phyloP scores from a whole-genome alignment of 129 eudicot species.

The Gnaphalium uliginosum region DNA sequence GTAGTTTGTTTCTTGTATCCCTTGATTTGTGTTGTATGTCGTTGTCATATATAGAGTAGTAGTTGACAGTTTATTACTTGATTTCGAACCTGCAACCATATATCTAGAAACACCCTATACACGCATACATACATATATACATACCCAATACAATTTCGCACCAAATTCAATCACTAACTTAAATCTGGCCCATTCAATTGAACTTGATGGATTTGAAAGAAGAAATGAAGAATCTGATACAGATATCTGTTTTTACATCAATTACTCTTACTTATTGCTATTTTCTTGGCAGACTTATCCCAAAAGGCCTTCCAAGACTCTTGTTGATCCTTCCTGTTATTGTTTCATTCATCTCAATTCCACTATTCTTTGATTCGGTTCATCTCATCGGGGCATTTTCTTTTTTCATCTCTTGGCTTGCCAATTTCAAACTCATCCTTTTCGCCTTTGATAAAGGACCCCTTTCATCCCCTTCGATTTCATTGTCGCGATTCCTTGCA shows the following conservation, averaged over 20 bases:
- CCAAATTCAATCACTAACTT: not conserved
- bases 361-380: constrained; percentile 26
- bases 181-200: not conserved
- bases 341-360: constrained; percentile 27
- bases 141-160: not conserved
- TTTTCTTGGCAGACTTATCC: constrained; percentile 16
- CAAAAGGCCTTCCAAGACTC: constrained; percentile 40
- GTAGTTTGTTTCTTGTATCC: no score
- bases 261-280: constrained; percentile 29
- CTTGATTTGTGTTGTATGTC: no score
- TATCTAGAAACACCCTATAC: no score
- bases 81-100: no score
- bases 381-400: constrained; percentile 31
- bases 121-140: not conserved
- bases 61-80: no score
- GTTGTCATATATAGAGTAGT: no score
- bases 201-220: constrained; percentile 34
- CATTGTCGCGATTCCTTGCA: constrained; percentile 25
- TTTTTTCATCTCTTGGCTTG: constrained; percentile 43
- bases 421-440: constrained; percentile 45
- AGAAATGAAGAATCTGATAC: constrained; percentile 35
- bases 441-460: constrained; percentile 40
- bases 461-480: constrained; percentile 26
- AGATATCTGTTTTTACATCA: constrained; percentile 13
- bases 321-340: constrained; percentile 33